Evolutionary conservation across 179 eudicot species (phyloP).

Genomic region (Dionaea muscipula): DNA sequence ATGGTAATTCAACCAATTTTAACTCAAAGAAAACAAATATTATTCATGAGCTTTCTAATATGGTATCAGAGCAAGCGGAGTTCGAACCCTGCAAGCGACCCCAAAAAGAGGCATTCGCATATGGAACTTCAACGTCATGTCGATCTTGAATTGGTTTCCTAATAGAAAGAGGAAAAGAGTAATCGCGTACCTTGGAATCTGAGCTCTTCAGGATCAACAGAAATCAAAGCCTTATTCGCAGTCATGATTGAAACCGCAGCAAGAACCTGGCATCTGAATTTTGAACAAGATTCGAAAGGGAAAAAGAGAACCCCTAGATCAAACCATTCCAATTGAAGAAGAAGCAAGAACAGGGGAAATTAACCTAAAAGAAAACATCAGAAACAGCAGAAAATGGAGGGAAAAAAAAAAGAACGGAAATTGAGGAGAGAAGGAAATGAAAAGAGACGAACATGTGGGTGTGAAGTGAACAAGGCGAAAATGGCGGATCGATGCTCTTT

Average conservation of each 20-base stretch:
- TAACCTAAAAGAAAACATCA: background rate
- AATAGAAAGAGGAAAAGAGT: too few species aligned
- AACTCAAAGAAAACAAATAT: too few species aligned
- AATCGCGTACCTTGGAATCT: conserved; percentile 34
- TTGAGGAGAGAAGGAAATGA: background rate
- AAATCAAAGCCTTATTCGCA: conserved; percentile 25
- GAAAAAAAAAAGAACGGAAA: background rate
- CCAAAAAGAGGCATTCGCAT: too few species aligned
- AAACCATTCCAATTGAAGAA: background rate
- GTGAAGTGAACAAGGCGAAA: conserved; percentile 5
- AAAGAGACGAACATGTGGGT: background rate
- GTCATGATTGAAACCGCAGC: conserved; percentile 5
- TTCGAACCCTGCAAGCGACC: too few species aligned
- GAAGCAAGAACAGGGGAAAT: background rate
- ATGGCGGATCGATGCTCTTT: conserved; percentile 14
- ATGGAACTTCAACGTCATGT: too few species aligned
- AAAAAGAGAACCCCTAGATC: background rate
- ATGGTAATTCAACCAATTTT: too few species aligned
- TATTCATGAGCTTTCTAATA: too few species aligned
- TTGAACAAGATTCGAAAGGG: background rate
- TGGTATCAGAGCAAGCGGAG: too few species aligned
- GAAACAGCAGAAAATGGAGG: background rate
- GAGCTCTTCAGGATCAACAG: conserved; percentile 48
- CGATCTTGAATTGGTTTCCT: too few species aligned
- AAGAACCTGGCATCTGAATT: background rate